Evolutionary conservation across 805 yeast genomes (phyloP).

Genomic region (Ogataea nitratoaversa): DNA sequence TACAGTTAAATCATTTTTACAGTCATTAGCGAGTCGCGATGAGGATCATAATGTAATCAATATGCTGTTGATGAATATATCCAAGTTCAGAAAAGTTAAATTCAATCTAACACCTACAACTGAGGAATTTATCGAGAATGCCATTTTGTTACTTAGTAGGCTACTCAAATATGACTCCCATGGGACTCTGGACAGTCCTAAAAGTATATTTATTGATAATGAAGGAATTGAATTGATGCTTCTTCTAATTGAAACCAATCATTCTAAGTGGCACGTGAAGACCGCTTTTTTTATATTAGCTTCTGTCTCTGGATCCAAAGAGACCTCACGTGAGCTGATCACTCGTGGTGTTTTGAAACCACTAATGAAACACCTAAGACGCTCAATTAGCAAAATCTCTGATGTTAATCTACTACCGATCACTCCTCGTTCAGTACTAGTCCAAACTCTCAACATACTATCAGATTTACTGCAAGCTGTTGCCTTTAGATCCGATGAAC

Average conservation of each 20-base stretch:
- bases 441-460: conserved; percentile 7
- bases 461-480: conserved; percentile 12
- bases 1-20: conserved; percentile 1
- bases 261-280: conserved; percentile 14
- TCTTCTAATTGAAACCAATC: conserved; percentile 7
- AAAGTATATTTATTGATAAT: conserved; percentile 3
- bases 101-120: neutral
- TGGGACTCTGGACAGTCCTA: neutral
- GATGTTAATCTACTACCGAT: conserved; percentile 1
- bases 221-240: conserved; percentile 18
- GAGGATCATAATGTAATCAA: conserved; percentile 9
- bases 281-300: conserved; percentile 10
- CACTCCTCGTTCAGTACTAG: neutral
- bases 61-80: conserved; percentile 6
- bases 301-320: conserved; percentile 3
- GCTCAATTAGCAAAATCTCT: neutral
- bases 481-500: conserved; percentile 16
- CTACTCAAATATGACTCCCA: conserved; percentile 1
- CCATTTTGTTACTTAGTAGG: conserved; percentile 9
- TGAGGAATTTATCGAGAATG: conserved; percentile 16
- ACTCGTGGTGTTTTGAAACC: conserved; percentile 13
- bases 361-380: conserved; percentile 10
- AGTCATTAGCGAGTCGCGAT: neutral
- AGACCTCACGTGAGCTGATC: conserved; percentile 4
- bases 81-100: conserved; percentile 8